Evolutionary conservation across 2,329 filamentous ascomycete genomes (phyloP), one percentile per base, ranked within the genome.

Genomic region (Orbilia ellipsospora): DNA sequence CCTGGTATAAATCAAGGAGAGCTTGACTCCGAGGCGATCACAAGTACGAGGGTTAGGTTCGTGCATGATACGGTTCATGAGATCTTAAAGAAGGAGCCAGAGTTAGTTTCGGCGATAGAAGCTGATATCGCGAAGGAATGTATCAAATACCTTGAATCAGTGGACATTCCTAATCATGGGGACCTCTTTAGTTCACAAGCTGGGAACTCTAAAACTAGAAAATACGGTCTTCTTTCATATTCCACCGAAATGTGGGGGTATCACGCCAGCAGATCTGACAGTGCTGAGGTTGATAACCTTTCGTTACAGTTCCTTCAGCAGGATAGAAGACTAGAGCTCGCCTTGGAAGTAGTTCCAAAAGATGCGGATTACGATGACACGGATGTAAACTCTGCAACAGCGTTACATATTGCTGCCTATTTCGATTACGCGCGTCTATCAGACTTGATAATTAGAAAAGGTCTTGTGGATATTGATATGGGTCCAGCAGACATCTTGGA

Each of bases 111-210:
- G 36, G 36, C 36, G 36, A 56, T 66, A 23, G 62, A 66, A 50
- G 62, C 36, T 13, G 62, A 66, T 26, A 66, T 66, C 23, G 62
- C 62, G 2, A 66, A 18, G 42, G 62, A 66, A 50, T 66, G 62
- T 31, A 56, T 66, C 20, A 45, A 48, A 13, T 66, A 66, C n/a
- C 28, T 66, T n/a, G 26, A 31, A 15, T n/a, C 12, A 18, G 44
- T 18, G 4, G 52, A 59, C 42, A 18, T 51, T 16, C 51, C 51
- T 7, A 31, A 57, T 15, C 40, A 20, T 57, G 62, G 57, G 23
- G 62, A 57, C 57, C 10, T 50, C 42, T 57, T 51, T 18, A 66
- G 40, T 42, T 20, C n/a, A 36, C 40, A 40, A 50, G 16, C 40
- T 36, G 18, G 44, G 23, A n/a, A 59, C 13, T 40, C 42, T 52